Evolutionary conservation across 2,329 filamentous ascomycete genomes (phyloP), one percentile per base, ranked within the genome.

Genomic region (Didymellaceae sp.): DNA sequence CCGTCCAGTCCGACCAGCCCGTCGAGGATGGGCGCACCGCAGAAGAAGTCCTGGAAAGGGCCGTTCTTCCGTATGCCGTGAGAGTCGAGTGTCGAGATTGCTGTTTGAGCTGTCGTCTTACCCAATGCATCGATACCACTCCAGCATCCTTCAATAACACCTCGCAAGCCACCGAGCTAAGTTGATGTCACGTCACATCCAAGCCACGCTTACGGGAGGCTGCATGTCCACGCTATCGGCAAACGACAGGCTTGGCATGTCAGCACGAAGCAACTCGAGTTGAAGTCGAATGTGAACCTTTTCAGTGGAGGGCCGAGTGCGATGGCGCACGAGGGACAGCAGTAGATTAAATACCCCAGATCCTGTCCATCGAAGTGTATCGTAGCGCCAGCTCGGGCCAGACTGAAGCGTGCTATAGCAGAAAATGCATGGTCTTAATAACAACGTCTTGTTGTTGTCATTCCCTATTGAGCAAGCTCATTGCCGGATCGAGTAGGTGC

Each of bases 21-120:
- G 1, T 41, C 35, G 6, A 43, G 35, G 34, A 17, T 33, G 1
- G 34, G 21, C n/a, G 38, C 41, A 2, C 21, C 34, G 7, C 43
- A 55, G 13, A 45, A 56, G 32, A 67, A 64, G 41, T 59, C 59
- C 1, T 71, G 69, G 68, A 67, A 55, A 35, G 71, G 68, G 34
- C 66, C 69, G 1, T 65, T 68, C 42, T 52, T 70, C 32, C 45
- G 65, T 21, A 49, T 71, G 42, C 68, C 69, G 13, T 72, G 57
- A 67, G 18, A n/a, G n/a, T 9, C 18, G 5, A 14, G n/a, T 6
- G n/a, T 24, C 46, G 26, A 25, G 8, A 34, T 17, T 17, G 6
- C 22, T 33, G 21, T 34, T 17, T n/a, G 20, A 39, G 31, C 4
- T 14, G n/a, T 16, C 13, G 11, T 22, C 13, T 7, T n/a, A 22